Conservation (phyloP, 768 basidiomycete species). For the Tremella fuciformis region DNA sequence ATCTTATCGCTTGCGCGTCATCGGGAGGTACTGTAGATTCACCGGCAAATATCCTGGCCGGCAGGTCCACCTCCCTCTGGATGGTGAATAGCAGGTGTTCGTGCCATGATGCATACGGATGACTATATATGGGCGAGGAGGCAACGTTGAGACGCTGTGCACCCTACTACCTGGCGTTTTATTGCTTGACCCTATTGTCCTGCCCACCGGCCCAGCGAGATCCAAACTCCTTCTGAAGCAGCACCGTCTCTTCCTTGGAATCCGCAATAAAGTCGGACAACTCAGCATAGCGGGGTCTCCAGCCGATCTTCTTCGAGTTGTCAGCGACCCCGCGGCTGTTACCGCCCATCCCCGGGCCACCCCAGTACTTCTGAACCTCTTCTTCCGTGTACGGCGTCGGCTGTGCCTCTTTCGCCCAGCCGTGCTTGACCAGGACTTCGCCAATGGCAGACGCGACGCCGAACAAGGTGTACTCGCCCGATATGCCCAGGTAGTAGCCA, state of each 20-base stretch:
- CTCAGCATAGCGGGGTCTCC: slow-evolving; percentile 43
- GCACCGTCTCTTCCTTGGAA: slow-evolving; percentile 25
- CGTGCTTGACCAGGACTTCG: slow-evolving; percentile 33
- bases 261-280: slow-evolving; percentile 24
- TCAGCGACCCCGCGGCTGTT: slow-evolving; percentile 43
- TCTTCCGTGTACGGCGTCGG: slow-evolving; percentile 41
- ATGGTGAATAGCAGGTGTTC: too few species aligned
- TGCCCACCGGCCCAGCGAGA: too few species aligned
- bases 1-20: background rate
- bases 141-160: too few species aligned
- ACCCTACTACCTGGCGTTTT: too few species aligned
- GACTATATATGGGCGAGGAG: too few species aligned
- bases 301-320: slow-evolving; percentile 45
- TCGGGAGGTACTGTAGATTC: too few species aligned
- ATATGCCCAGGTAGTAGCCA: slow-evolving; percentile 48
- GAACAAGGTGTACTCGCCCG: slow-evolving; percentile 46
- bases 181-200: slow-evolving; percentile 6
- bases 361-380: slow-evolving; percentile 48
- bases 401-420: slow-evolving; percentile 23
- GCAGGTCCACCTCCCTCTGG: too few species aligned
- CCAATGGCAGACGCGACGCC: slow-evolving; percentile 40
- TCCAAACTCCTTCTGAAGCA: slow-evolving; percentile 30
- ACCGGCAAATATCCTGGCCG: too few species aligned
- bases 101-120: too few species aligned
- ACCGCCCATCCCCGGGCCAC: slow-evolving; percentile 31